Conservation (phyloP, 2,329 filamentous ascomycete genomes). For the Verticillium longisporum region DNA sequence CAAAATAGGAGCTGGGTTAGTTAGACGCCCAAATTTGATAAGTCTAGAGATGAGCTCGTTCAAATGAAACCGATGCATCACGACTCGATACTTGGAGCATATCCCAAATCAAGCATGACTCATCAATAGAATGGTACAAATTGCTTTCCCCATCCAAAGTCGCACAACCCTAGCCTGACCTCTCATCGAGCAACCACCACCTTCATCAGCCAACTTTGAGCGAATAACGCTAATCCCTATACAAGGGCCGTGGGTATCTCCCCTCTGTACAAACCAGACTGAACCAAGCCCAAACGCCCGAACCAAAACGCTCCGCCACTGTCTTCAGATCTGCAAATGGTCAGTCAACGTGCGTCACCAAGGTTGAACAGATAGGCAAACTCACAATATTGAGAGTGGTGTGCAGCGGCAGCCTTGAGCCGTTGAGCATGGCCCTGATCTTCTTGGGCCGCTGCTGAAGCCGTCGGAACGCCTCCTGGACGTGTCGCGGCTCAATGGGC, state of each 20-base stretch:
- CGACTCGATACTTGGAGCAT: no score
- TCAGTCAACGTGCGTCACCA: neutral
- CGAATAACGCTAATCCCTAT: neutral
- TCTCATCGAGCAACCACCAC: no score
- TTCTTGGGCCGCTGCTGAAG: conserved; percentile 80
- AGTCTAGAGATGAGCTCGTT: no score
- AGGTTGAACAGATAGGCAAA: neutral
- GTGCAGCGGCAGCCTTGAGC: conserved; percentile 55
- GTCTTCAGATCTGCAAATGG: neutral
- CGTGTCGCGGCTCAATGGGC: conserved; percentile 81
- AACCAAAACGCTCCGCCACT: neutral
- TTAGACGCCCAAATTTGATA: no score
- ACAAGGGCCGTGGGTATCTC: neutral
- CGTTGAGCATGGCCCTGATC: conserved; percentile 74
- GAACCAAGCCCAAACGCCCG: neutral
- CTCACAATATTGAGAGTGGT: conserved; percentile 60
- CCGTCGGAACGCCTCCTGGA: conserved; percentile 86
- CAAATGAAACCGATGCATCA: no score
- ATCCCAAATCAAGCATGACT: no score
- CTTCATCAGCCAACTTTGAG: neutral
- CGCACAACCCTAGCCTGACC: no score
- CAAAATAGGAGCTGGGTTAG: no score
- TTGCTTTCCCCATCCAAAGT: no score
- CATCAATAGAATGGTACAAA: no score
- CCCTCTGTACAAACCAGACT: neutral